Evolutionary conservation across 345 rosid species (phyloP).

Genomic region (Murraya koenigii): DNA sequence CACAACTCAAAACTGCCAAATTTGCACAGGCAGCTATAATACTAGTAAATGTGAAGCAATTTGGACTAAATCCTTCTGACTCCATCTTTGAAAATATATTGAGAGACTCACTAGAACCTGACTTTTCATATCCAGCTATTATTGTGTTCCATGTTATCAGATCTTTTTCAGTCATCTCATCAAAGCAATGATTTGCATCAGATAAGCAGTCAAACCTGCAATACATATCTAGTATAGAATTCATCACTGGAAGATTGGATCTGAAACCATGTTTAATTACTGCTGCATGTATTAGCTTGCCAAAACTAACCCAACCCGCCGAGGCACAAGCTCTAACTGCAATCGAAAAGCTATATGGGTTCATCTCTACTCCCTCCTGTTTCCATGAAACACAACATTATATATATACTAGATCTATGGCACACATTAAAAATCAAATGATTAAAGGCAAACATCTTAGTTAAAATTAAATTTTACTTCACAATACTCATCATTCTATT

Average conservation of each 20-base stretch:
- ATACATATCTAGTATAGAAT: slow-evolving; percentile 85
- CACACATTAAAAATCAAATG: background rate
- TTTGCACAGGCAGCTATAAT: slow-evolving; percentile 74
- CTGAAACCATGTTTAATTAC: slow-evolving; percentile 55
- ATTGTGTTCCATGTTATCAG: slow-evolving; percentile 85
- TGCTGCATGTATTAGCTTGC: slow-evolving; percentile 66
- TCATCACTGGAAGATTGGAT: slow-evolving; percentile 74
- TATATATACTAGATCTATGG: background rate
- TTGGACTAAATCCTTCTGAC: slow-evolving; percentile 60
- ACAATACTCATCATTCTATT: background rate
- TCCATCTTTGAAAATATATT: slow-evolving; percentile 62
- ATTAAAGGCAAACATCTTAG: background rate
- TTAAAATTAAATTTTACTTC: background rate
- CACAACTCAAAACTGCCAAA: slow-evolving; percentile 59
- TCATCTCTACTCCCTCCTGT: slow-evolving; percentile 62
- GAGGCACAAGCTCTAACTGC: slow-evolving; percentile 85
- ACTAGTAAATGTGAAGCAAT: slow-evolving; percentile 75
- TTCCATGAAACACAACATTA: slow-evolving; percentile 16
- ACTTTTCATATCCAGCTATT: slow-evolving; percentile 68
- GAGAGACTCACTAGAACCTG: slow-evolving; percentile 52
- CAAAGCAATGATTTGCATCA: slow-evolving; percentile 60
- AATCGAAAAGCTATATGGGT: slow-evolving; percentile 70
- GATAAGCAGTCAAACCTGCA: slow-evolving; percentile 66
- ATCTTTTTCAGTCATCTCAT: slow-evolving; percentile 68
- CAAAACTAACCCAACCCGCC: slow-evolving; percentile 47